These are phyloP conservation scores for Priceomyces castillae DNA, from an alignment of 805 yeast genomes.

Conservation along the genomic window DNA sequence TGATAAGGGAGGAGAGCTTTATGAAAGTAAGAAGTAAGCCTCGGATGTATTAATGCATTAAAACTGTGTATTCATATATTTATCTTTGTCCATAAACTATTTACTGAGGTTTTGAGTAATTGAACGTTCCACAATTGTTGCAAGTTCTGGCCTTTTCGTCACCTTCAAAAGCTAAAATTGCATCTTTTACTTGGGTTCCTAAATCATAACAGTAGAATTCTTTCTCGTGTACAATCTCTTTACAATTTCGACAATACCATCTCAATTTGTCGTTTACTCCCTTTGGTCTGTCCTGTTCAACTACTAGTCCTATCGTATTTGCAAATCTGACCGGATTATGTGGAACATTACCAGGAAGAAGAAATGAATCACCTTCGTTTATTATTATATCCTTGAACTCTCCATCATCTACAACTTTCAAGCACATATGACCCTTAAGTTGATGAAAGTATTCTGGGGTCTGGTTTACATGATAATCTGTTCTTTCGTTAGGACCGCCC, in stretches of 20 bases:
- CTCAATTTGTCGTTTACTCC: conserved; percentile 69
- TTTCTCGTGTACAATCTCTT: conserved; percentile 60
- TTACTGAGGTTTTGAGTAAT: conserved; percentile 57
- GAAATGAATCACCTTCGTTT: conserved; percentile 82
- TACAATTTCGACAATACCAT: conserved; percentile 83
- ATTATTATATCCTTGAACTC: conserved; percentile 72
- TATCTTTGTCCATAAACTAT: neutral
- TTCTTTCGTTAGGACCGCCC: conserved; percentile 93
- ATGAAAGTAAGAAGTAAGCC: conserved; percentile 15
- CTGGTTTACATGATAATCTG: conserved; percentile 89
- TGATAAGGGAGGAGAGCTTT: conserved; percentile 45
- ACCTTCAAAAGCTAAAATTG: conserved; percentile 66
- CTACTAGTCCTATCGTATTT: conserved; percentile 83
- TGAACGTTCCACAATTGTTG: conserved; percentile 66
- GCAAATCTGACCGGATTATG: conserved; percentile 88
- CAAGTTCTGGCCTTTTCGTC: conserved; percentile 70
- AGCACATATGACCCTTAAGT: conserved; percentile 80
- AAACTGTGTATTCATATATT: conserved; percentile 1
- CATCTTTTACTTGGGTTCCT: conserved; percentile 87
- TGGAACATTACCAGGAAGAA: conserved; percentile 81
- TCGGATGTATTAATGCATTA: no score
- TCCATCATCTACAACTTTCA: conserved; percentile 72
- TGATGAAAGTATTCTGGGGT: conserved; percentile 94
- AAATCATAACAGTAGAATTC: conserved; percentile 75
- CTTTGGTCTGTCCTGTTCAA: conserved; percentile 86